These are phyloP conservation scores for Aspergillus heteromorphus DNA, from an alignment of 495 filamentous ascomycete genomes.

Conservation along the genomic window DNA sequence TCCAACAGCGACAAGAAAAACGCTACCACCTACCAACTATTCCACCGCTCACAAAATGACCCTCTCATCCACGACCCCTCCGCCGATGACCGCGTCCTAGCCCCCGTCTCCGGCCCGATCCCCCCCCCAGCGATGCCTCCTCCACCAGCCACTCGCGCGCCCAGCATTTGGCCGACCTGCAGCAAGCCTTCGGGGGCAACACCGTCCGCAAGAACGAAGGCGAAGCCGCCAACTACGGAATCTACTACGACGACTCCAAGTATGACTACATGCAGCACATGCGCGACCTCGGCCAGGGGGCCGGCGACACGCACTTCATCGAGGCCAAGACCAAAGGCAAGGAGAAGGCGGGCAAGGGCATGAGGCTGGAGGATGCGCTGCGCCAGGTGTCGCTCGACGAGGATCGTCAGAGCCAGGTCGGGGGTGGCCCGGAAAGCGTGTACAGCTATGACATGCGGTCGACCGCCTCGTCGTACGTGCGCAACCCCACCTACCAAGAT, in stretches of 20 bases:
- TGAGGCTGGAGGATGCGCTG: slow-evolving; percentile 81
- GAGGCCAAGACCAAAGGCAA: slow-evolving; percentile 64
- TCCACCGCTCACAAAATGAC: slow-evolving; percentile 95
- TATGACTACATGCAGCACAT: slow-evolving; percentile 99
- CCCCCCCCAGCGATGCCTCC: slow-evolving; percentile 21
- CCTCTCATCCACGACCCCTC: slow-evolving; percentile 83
- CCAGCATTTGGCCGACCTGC: slow-evolving; percentile 67
- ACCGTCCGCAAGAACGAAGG: slow-evolving; percentile 82
- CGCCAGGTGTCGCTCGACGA: slow-evolving; percentile 55
- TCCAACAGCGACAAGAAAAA: slow-evolving; percentile 79
- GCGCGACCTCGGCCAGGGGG: slow-evolving; percentile 68
- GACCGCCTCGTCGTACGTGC: slow-evolving; percentile 59
- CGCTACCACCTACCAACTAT: slow-evolving; percentile 85
- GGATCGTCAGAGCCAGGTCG: slow-evolving; percentile 41
- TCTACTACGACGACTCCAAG: slow-evolving; percentile 82
- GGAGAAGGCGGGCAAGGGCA: slow-evolving; percentile 56
- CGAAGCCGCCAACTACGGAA: slow-evolving; percentile 87
- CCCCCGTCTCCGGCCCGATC: slow-evolving; percentile 38
- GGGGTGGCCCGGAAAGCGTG: slow-evolving; percentile 19
- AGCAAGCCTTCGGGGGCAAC: slow-evolving; percentile 65
- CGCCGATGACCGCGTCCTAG: slow-evolving; percentile 77
- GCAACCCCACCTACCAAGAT: slow-evolving; percentile 77
- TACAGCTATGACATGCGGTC: slow-evolving; percentile 37
- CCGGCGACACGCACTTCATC: slow-evolving; percentile 64
- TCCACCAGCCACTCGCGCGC: slow-evolving; percentile 33